A percentile compares a stretch with the other conserved stretches of the same genome.
phyloP scores from a whole-genome alignment of 768 basidiomycete species.

The Rhodotorula paludigena region DNA sequence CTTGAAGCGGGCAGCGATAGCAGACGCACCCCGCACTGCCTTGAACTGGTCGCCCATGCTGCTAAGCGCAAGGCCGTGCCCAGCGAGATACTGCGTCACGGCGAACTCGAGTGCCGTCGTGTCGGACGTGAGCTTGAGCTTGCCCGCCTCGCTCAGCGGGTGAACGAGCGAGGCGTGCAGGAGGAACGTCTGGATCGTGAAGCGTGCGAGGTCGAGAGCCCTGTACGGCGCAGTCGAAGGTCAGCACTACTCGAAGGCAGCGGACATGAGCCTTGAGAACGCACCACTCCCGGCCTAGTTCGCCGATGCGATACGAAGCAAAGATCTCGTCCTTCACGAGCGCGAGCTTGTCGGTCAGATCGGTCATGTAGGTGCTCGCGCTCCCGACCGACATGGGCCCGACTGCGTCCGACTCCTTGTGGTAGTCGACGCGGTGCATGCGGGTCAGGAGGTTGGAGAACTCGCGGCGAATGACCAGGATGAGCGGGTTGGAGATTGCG shows the following conservation, averaged over 20 bases:
- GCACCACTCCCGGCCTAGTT: conserved; percentile 69
- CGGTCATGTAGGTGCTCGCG: conserved; percentile 78
- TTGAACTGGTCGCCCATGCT: conserved; percentile 81
- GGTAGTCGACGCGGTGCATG: conserved; percentile 79
- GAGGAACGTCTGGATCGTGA: conserved; percentile 78
- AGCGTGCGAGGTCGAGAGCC: conserved; percentile 64
- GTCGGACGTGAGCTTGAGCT: conserved; percentile 87
- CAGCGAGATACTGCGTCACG: conserved; percentile 63
- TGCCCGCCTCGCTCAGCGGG: conserved; percentile 85
- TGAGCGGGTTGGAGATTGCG: conserved; percentile 45
- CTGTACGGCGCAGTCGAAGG: conserved; percentile 47
- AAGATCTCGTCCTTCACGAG: conserved; percentile 77
- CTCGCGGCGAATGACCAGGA: conserved; percentile 63
- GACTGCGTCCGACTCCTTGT: conserved; percentile 63
- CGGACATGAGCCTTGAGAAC: conserved; percentile 35
- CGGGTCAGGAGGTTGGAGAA: conserved; percentile 70
- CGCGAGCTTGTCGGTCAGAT: conserved; percentile 76
- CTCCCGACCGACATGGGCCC: conserved; percentile 54
- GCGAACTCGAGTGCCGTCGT: conserved; percentile 97
- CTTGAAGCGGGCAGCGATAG: background rate
- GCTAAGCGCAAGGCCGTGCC: conserved; percentile 57
- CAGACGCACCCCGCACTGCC: conserved; percentile 57
- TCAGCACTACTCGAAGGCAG: conserved; percentile 1
- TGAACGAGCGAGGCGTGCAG: conserved; percentile 88
- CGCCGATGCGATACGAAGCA: conserved; percentile 64